Conservation (phyloP, 1,284 basidiomycete species). For the Athelia psychrophila region DNA sequence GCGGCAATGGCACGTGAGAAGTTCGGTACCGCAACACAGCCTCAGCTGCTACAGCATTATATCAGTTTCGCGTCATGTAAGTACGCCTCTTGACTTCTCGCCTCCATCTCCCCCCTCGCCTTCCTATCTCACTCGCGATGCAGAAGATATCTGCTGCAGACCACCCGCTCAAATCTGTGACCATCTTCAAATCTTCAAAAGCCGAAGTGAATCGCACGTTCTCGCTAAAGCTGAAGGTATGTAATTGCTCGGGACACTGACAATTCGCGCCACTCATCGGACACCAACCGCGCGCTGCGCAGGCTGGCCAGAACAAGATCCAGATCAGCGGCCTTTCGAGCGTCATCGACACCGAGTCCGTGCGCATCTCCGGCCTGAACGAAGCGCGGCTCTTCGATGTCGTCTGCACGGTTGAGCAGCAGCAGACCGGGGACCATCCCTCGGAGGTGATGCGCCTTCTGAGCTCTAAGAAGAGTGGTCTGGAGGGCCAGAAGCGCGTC, state of each 20-base stretch:
- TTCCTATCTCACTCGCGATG: background rate
- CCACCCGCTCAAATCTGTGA: slow-evolving; percentile 38
- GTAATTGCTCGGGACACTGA: slow-evolving; percentile 5
- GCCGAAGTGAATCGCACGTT: slow-evolving; percentile 41
- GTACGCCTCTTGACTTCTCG: background rate
- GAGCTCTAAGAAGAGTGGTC: slow-evolving; percentile 25
- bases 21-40: too few species aligned
- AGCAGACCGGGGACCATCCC: slow-evolving; percentile 17
- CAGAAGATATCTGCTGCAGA: slow-evolving; percentile 11
- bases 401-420: slow-evolving; percentile 33
- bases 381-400: slow-evolving; percentile 48
- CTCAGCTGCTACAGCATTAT: too few species aligned
- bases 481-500: slow-evolving; percentile 35
- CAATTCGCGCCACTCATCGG: background rate
- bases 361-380: slow-evolving; percentile 44
- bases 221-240: slow-evolving; percentile 27
- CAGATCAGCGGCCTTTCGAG: slow-evolving; percentile 43
- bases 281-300: background rate
- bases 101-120: background rate
- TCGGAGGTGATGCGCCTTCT: slow-evolving; percentile 35
- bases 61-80: too few species aligned
- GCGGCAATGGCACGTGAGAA: too few species aligned
- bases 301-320: slow-evolving; percentile 50
- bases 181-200: slow-evolving; percentile 38
- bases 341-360: slow-evolving; percentile 44